Percentiles rank a stretch among this genome's conserved stretches.
Evolutionary conservation across 805 yeast genomes (phyloP).

Genomic region (Cyberlindnera maclurae): DNA sequence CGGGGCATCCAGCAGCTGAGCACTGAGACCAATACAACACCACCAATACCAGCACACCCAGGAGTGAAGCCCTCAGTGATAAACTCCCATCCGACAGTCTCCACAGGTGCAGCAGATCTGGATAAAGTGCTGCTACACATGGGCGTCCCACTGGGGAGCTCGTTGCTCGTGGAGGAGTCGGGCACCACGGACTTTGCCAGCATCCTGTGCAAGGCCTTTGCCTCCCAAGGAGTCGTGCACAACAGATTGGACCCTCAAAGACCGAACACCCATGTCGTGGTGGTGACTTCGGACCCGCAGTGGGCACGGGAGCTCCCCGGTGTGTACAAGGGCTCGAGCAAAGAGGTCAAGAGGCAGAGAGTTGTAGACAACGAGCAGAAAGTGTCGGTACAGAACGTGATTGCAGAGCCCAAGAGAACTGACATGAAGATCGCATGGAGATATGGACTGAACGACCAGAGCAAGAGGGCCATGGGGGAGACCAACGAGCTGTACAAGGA

Average conservation of each 20-base stretch:
- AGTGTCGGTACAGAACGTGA: constrained; percentile 60
- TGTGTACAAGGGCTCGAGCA: constrained; percentile 58
- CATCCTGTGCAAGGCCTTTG: constrained; percentile 58
- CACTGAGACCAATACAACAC: too few species aligned
- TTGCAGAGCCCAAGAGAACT: constrained; percentile 24
- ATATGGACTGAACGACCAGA: constrained; percentile 48
- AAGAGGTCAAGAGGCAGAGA: constrained; percentile 55
- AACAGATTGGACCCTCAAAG: constrained; percentile 38
- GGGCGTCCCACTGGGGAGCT: constrained; percentile 76
- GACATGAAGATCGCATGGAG: constrained; percentile 93
- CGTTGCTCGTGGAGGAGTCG: constrained; percentile 68
- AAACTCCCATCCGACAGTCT: constrained; percentile 67
- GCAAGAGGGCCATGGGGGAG: constrained; percentile 22
- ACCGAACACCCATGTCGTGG: constrained; percentile 52
- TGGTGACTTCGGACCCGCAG: constrained; percentile 46
- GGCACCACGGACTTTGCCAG: constrained; percentile 86
- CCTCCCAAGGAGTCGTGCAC: constrained; percentile 71
- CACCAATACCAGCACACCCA: constrained; percentile 33
- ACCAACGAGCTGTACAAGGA: constrained; percentile 36
- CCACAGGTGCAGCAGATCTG: constrained; percentile 74
- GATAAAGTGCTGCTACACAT: constrained; percentile 72
- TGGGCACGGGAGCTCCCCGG: constrained; percentile 79
- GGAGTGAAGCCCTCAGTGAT: constrained; percentile 68
- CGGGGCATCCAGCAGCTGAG: constrained; percentile 4
- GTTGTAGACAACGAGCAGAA: constrained; percentile 52